Base-by-base conservation (phyloP, 208 protist species). In the Sergeia podlipaevii region DNA sequence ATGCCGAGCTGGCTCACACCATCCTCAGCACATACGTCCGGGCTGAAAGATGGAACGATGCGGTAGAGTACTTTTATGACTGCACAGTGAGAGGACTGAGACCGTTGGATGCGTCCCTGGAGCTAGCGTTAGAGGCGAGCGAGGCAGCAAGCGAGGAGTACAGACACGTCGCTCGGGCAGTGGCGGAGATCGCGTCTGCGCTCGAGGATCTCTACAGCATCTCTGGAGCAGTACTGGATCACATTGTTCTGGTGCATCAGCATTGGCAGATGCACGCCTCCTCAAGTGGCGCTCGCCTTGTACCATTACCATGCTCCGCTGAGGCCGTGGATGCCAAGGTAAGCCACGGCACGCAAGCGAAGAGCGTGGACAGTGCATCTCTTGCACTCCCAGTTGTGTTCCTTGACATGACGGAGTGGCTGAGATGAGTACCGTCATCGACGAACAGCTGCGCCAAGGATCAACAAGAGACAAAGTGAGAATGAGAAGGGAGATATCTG, bases 161-260 rank as follows among this genome's bases (percentile, higher is more conserved):
- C 59, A 65, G 70, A 23, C 61, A 67, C 33, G 70, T 67, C 18
- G 85, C 85, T 37, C 46, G 62, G 44, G 74, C 80, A 53, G 80
- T 84, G 8, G 66, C 69, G 26, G 71, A 70, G 1, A 85, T 92
- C 28, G 80, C 80, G 3, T 79, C 78, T 3, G 78, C 78, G 26
- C 48, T 93, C 48, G 85, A 93, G 71, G 85, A 93, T 59, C 61
- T 93, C 23, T 89, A 70, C 49, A 54, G 73, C 32, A 60, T 89
- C 30, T 71, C 76, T 26, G 85, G 80, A 4, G 66, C 70, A 13
- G 60, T 89, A 33, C 73, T 85, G 55, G 67, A 89, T 63, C 78
- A 93, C 54, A 74, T 93, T 13, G 33, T 85, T 20, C 62, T 86
- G 17, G 85, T 92, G 21, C 72, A 76, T 33, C 73, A 69, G 13